Conservation (phyloP, 495 filamentous ascomycete species). For the Lophium mytilinum region DNA sequence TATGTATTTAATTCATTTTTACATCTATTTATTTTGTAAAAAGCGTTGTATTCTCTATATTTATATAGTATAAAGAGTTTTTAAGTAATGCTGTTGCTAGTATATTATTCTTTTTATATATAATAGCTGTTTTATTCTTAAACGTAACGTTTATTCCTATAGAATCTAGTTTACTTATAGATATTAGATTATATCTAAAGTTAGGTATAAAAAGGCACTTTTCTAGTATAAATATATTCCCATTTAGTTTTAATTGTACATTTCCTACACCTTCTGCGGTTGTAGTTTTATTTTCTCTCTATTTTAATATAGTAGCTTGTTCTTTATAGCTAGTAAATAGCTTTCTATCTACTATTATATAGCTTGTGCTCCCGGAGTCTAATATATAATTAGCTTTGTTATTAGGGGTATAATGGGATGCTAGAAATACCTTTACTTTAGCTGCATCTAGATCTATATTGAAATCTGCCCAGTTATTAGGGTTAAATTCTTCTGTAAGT, state of each 20-base stretch:
- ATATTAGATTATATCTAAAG: background rate
- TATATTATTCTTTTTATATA: background rate
- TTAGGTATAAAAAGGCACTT: background rate
- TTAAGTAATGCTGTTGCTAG: background rate
- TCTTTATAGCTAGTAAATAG: background rate
- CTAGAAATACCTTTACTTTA: too few species aligned
- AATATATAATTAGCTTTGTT: background rate
- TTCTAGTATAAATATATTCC: background rate
- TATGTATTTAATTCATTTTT: too few species aligned
- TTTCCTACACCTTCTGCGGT: background rate
- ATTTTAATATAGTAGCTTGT: background rate
- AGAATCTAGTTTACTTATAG: background rate
- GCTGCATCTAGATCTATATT: too few species aligned
- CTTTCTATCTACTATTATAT: background rate
- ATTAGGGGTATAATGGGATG: background rate
- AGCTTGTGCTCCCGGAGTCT: background rate
- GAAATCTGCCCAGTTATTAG: too few species aligned
- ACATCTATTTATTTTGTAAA: background rate
- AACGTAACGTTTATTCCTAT: background rate
- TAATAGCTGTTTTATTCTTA: background rate
- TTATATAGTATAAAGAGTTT: background rate
- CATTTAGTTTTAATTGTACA: background rate
- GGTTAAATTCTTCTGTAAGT: too few species aligned
- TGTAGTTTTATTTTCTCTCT: background rate
- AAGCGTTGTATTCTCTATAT: background rate